A percentile compares a stretch with the other conserved stretches of the same genome.
Conservation (phyloP, 805 yeast genomes). For the Naumovozyma castellii region DNA sequence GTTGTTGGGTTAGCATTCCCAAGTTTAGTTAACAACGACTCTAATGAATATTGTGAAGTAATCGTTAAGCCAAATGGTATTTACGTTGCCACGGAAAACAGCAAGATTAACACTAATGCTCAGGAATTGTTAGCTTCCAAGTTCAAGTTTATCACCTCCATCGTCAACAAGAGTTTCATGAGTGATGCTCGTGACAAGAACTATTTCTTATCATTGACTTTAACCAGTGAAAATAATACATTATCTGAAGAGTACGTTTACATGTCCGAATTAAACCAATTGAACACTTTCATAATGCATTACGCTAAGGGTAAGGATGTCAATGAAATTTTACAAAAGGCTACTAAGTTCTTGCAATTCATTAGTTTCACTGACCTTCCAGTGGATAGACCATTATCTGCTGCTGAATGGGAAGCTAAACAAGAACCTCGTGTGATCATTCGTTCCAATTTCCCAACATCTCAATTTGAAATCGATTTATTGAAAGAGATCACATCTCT, state of each 20-base stretch:
- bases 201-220: constrained; percentile 78
- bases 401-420: constrained; percentile 44
- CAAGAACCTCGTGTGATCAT: constrained; percentile 44
- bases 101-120: constrained; percentile 24
- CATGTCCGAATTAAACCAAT: constrained; percentile 83
- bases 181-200: constrained; percentile 61
- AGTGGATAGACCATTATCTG: constrained; percentile 53
- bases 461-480: constrained; percentile 40
- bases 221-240: constrained; percentile 59
- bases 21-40: constrained; percentile 45
- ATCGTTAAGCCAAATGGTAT: constrained; percentile 43
- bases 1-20: constrained; percentile 50
- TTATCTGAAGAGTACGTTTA: constrained; percentile 70
- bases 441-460: constrained; percentile 43
- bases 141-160: constrained; percentile 61
- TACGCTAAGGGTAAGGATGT: constrained; percentile 27
- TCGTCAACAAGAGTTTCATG: constrained; percentile 82
- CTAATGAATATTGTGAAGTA: constrained; percentile 45
- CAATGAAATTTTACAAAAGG: constrained; percentile 34
- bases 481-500: constrained; percentile 43
- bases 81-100: constrained; percentile 18
- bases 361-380: constrained; percentile 82
- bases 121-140: constrained; percentile 36
- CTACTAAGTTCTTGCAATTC: constrained; percentile 45
- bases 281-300: constrained; percentile 47